These are phyloP conservation scores for Candida argentea DNA, from an alignment of 805 yeast species.

Conservation along the genomic window DNA sequence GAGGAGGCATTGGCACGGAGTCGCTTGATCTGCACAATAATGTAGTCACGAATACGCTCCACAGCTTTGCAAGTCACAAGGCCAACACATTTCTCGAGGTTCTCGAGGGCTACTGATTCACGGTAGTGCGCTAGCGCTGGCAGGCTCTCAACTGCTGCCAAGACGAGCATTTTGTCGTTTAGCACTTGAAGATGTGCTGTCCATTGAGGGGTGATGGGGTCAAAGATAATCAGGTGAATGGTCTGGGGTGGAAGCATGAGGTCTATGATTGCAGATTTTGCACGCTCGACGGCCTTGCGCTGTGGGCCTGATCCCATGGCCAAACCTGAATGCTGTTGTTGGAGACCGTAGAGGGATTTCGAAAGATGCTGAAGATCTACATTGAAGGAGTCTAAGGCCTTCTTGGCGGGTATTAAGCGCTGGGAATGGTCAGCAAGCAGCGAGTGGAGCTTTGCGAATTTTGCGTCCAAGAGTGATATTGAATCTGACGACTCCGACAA, in stretches of 20 bases:
- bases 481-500: no score
- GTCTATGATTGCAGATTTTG: constrained; percentile 72
- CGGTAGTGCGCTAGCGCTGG: constrained; percentile 8
- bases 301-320: constrained; percentile 19
- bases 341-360: constrained; percentile 21
- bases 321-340: constrained; percentile 23
- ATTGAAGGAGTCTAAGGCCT: constrained; percentile 47
- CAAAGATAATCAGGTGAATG: constrained; percentile 46
- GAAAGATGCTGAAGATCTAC: constrained; percentile 30
- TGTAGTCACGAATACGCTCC: constrained; percentile 65
- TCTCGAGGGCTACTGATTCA: constrained; percentile 16
- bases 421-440: constrained; percentile 8
- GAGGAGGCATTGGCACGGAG: constrained; percentile 43
- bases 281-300: constrained; percentile 23
- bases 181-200: constrained; percentile 51
- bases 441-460: constrained; percentile 4
- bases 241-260: constrained; percentile 67
- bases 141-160: constrained; percentile 21
- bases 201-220: constrained; percentile 54
- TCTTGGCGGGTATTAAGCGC: constrained; percentile 38
- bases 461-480: constrained; percentile 1
- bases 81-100: constrained; percentile 29
- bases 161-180: constrained; percentile 49
- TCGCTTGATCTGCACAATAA: constrained; percentile 55
- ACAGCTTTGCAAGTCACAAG: constrained; percentile 51